phyloP scores from a whole-genome alignment of 2,329 filamentous ascomycete species.

The Arthrinium phaeospermum region DNA sequence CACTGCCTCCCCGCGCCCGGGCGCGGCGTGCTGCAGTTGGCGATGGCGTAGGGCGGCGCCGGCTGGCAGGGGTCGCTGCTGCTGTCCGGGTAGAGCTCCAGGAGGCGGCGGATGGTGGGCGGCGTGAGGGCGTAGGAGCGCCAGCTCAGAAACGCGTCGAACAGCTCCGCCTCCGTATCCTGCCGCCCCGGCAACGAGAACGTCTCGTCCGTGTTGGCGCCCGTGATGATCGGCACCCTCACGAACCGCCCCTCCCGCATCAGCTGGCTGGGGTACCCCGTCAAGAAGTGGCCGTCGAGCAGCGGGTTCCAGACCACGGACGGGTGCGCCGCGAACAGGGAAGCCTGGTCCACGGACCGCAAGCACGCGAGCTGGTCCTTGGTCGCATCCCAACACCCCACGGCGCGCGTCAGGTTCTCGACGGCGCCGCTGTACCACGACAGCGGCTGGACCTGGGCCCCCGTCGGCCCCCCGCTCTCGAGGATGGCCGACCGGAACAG shows the following conservation, averaged over 20 bases:
- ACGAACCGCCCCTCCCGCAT: conserved; percentile 48
- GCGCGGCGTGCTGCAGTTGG: conserved; percentile 40
- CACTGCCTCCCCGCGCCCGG: conserved; percentile 46
- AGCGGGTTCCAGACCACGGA: conserved; percentile 49
- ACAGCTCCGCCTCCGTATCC: conserved; percentile 50
- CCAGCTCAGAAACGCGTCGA: conserved; percentile 48
- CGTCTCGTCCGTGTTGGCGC: conserved; percentile 55
- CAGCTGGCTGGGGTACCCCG: conserved; percentile 53
- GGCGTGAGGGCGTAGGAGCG: conserved; percentile 52
- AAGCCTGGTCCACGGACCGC: conserved; percentile 38
- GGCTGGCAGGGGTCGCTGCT: conserved; percentile 51
- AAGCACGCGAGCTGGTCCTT: conserved; percentile 45
- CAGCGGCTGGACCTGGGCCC: conserved; percentile 38
- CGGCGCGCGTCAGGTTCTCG: conserved; percentile 42
- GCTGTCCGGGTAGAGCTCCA: conserved; percentile 55
- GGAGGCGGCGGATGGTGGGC: conserved; percentile 47
- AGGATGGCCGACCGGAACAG: conserved; percentile 61
- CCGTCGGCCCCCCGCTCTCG: conserved; percentile 53
- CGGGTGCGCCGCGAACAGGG: conserved; percentile 43
- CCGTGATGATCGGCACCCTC: conserved; percentile 51
- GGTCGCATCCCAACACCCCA: conserved; percentile 41
- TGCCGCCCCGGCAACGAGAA: conserved; percentile 46
- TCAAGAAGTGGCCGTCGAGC: conserved; percentile 54
- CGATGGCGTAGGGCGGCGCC: conserved; percentile 50
- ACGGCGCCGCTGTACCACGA: conserved; percentile 42